Conservation (phyloP, 805 yeast species). For the Metschnikowia picachoensis region DNA sequence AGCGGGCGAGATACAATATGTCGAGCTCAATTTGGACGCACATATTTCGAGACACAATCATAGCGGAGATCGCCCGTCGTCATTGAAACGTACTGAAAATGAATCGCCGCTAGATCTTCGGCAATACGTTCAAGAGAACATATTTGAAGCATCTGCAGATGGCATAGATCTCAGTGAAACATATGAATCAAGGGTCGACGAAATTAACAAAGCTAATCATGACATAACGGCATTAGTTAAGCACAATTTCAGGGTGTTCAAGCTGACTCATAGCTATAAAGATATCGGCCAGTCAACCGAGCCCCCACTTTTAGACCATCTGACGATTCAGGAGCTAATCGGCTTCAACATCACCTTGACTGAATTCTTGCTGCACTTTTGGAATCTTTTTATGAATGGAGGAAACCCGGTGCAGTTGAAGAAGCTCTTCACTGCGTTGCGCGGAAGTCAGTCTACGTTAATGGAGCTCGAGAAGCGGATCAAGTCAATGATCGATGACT, state of each 20-base stretch:
- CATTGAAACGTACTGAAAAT: background rate
- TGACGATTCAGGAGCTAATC: slow-evolving; percentile 31
- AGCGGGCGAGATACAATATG: slow-evolving; percentile 45
- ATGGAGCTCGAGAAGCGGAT: slow-evolving; percentile 25
- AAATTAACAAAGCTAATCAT: slow-evolving; percentile 40
- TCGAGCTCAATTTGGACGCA: slow-evolving; percentile 42
- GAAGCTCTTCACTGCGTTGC: slow-evolving; percentile 35
- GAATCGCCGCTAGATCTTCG: slow-evolving; percentile 5
- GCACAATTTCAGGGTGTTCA: slow-evolving; percentile 52
- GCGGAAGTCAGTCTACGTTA: slow-evolving; percentile 30
- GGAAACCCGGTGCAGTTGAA: slow-evolving; percentile 36
- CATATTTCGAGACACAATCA: slow-evolving; percentile 18
- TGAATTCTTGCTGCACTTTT: slow-evolving; percentile 42
- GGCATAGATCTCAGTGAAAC: slow-evolving; percentile 28
- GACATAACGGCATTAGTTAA: slow-evolving; percentile 48
- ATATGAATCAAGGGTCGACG: slow-evolving; percentile 26
- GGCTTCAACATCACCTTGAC: slow-evolving; percentile 37
- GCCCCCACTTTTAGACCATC: slow-evolving; percentile 34
- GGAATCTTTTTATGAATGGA: slow-evolving; percentile 37
- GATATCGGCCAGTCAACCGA: slow-evolving; percentile 12
- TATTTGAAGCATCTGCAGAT: slow-evolving; percentile 15
- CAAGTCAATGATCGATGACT: slow-evolving; percentile 11
- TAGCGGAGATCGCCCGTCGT: slow-evolving; percentile 1
- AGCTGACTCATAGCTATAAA: slow-evolving; percentile 24
- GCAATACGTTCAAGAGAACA: slow-evolving; percentile 14